Evolutionary conservation across 2,329 filamentous ascomycete species (phyloP).

Genomic region (Aspergillus luchuensis): DNA sequence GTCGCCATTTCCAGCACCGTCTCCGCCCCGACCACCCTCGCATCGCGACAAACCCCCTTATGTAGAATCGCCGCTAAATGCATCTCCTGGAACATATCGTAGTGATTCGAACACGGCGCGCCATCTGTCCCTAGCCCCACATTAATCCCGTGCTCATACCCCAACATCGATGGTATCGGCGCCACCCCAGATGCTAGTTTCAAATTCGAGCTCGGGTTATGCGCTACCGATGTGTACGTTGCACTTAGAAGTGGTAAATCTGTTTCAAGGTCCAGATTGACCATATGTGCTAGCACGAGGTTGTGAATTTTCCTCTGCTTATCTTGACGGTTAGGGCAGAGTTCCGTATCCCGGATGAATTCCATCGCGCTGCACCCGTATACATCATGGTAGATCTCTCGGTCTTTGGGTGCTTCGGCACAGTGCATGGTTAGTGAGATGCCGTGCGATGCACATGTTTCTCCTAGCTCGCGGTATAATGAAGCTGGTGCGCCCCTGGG

Average conservation of each 20-base stretch:
- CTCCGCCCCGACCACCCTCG: conserved; percentile 48
- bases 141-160: conserved; percentile 39
- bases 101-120: conserved; percentile 56
- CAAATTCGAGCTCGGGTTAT: conserved; percentile 55
- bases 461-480: conserved; percentile 1
- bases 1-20: conserved; percentile 55
- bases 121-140: conserved; percentile 56
- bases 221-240: conserved; percentile 50
- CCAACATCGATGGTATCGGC: conserved; percentile 17
- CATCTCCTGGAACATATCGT: conserved; percentile 57
- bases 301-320: neutral
- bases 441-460: neutral
- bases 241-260: conserved; percentile 33
- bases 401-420: conserved; percentile 9
- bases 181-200: conserved; percentile 55
- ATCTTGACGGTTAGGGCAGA: conserved; percentile 23
- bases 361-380: conserved; percentile 12
- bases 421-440: conserved; percentile 15
- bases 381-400: conserved; percentile 8
- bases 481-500: conserved; percentile 4
- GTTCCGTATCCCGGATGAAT: conserved; percentile 21
- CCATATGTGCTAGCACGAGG: conserved; percentile 12
- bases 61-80: conserved; percentile 55
- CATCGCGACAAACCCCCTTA: conserved; percentile 47
- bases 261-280: conserved; percentile 32